Conservation (phyloP, 371 early-diverging fungal species). For the Neoconidiobolus thromboides region DNA sequence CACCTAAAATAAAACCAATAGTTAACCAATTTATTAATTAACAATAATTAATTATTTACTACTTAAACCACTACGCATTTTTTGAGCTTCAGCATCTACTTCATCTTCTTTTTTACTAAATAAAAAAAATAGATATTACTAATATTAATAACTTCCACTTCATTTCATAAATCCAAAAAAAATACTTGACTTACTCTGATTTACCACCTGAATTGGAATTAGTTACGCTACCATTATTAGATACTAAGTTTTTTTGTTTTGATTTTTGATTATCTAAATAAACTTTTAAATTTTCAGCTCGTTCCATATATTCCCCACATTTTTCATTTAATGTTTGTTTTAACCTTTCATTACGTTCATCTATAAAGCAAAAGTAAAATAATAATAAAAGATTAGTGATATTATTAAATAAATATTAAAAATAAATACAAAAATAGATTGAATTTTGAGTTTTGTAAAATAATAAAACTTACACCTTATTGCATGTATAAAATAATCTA, state of each 20-base stretch:
- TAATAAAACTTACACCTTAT: conserved; percentile 58
- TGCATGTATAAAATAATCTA: conserved; percentile 87
- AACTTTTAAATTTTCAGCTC: conserved; percentile 86
- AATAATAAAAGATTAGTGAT: background rate
- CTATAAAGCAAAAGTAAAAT: conserved; percentile 18
- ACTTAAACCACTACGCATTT: conserved; percentile 59
- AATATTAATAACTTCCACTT: too few relatives aligned
- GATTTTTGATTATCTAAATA: conserved; percentile 46
- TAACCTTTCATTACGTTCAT: conserved; percentile 81
- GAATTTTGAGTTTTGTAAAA: background rate
- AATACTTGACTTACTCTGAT: conserved; percentile 17
- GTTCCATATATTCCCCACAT: conserved; percentile 76
- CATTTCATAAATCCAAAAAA: background rate
- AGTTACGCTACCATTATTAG: conserved; percentile 19
- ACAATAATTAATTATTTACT: conserved; percentile 3
- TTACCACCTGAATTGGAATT: conserved; percentile 19
- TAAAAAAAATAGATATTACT: background rate
- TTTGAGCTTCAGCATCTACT: conserved; percentile 79
- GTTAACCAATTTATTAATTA: background rate
- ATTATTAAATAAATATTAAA: background rate
- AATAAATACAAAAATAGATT: background rate
- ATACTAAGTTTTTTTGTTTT: conserved; percentile 35
- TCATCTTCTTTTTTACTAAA: conserved; percentile 31
- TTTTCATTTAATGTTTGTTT: conserved; percentile 78
- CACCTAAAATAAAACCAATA: conserved; percentile 22